Evolutionary conservation across 2,329 filamentous ascomycete genomes (phyloP).

Genomic region (Nothomitra cinnamomea): DNA sequence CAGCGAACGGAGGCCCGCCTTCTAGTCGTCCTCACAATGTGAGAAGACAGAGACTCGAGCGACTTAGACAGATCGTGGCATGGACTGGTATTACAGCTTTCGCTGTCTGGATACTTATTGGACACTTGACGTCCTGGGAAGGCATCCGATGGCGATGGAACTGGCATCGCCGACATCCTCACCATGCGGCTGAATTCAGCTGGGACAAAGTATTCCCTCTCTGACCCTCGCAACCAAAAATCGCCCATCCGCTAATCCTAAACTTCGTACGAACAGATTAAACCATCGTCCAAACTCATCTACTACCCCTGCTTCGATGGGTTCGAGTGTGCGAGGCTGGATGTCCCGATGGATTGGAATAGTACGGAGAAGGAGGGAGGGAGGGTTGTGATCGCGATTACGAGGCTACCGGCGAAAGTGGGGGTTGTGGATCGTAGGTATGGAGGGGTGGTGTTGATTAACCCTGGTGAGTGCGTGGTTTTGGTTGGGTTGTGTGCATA

Average conservation of each 20-base stretch:
- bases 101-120: background rate
- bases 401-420: conserved; percentile 28
- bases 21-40: no score
- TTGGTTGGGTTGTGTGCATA: no score
- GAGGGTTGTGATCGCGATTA: conserved; percentile 26
- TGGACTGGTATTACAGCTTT: background rate
- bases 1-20: no score
- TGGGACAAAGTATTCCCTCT: background rate
- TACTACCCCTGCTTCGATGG: conserved; percentile 25
- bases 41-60: background rate
- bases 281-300: conserved; percentile 10
- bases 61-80: background rate
- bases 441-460: conserved; percentile 30
- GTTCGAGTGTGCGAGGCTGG: conserved; percentile 31
- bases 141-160: background rate
- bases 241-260: background rate
- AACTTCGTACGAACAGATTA: conserved; percentile 5
- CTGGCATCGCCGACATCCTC: no score
- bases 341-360: conserved; percentile 31
- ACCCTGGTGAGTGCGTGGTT: conserved; percentile 24
- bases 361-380: conserved; percentile 18
- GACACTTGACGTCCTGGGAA: background rate
- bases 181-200: background rate
- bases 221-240: background rate
- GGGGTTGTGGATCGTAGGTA: conserved; percentile 25